Evolutionary conservation across 176 grass and related monocot species (phyloP).

Genomic region (barley (Hordeum vulgare)): DNA sequence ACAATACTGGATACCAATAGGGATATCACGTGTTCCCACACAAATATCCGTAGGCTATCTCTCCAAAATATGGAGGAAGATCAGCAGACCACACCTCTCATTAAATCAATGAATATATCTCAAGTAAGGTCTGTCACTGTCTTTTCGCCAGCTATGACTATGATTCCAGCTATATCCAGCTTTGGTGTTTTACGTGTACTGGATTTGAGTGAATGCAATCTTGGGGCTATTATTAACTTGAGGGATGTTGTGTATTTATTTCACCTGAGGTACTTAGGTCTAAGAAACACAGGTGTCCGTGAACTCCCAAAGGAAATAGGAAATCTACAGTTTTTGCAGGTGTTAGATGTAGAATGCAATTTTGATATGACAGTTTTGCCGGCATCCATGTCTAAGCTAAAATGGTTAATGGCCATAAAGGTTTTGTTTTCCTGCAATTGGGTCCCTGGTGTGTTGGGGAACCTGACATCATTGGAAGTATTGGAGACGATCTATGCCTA

Average conservation of each 20-base stretch:
- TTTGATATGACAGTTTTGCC: neutral
- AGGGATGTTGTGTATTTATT: neutral
- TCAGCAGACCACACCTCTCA: neutral
- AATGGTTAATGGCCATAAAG: neutral
- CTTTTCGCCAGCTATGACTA: neutral
- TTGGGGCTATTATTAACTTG: neutral
- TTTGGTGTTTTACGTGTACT: neutral
- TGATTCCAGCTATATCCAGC: neutral
- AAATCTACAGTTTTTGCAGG: neutral
- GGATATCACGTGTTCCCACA: neutral
- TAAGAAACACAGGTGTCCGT: accelerated
- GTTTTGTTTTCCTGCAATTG: too few species aligned
- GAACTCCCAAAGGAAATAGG: neutral
- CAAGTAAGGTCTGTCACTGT: neutral
- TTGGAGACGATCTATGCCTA: neutral
- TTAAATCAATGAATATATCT: too few species aligned
- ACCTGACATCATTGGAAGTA: neutral
- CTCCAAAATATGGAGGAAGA: neutral
- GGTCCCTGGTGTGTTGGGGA: too few species aligned
- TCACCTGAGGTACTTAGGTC: neutral
- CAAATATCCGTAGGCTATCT: neutral
- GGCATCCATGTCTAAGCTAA: neutral
- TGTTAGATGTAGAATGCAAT: neutral
- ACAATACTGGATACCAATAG: neutral
- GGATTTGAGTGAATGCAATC: neutral